phyloP scores from a whole-genome alignment of 305 asterid genomes.

The Caryopteris hybrid region DNA sequence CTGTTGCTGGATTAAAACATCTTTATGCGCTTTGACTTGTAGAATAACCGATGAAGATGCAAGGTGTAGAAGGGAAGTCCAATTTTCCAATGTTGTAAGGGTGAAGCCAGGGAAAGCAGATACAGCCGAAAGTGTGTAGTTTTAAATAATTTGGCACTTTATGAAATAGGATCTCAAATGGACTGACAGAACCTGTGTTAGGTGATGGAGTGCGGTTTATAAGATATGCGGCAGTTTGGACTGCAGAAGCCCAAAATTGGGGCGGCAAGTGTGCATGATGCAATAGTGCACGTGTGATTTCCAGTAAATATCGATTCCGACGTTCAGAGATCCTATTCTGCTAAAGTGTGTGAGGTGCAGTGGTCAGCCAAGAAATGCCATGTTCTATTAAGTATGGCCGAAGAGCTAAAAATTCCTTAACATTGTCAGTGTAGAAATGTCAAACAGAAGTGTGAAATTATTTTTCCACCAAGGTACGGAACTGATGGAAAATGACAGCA shows the following conservation, averaged over 20 bases:
- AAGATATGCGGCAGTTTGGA: background rate
- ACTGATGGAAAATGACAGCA: background rate
- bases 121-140: too few relatives aligned
- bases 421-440: background rate
- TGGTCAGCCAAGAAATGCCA: background rate
- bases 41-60: too few relatives aligned
- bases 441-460: background rate
- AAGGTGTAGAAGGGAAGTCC: too few relatives aligned
- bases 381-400: background rate
- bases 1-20: too few relatives aligned
- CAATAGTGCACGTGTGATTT: background rate
- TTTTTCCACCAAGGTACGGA: background rate
- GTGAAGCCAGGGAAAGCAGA: too few relatives aligned
- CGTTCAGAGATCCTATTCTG: background rate
- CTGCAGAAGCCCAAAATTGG: background rate
- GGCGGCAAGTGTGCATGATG: background rate
- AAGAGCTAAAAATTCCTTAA: background rate
- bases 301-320: background rate
- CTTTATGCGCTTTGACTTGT: too few relatives aligned
- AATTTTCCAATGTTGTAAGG: too few relatives aligned
- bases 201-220: background rate
- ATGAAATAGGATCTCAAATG: background rate
- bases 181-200: too few relatives aligned
- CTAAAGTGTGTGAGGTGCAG: background rate
- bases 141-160: too few relatives aligned